Conservation (phyloP, 2,329 filamentous ascomycete genomes). For the Aspergillus awamori region DNA sequence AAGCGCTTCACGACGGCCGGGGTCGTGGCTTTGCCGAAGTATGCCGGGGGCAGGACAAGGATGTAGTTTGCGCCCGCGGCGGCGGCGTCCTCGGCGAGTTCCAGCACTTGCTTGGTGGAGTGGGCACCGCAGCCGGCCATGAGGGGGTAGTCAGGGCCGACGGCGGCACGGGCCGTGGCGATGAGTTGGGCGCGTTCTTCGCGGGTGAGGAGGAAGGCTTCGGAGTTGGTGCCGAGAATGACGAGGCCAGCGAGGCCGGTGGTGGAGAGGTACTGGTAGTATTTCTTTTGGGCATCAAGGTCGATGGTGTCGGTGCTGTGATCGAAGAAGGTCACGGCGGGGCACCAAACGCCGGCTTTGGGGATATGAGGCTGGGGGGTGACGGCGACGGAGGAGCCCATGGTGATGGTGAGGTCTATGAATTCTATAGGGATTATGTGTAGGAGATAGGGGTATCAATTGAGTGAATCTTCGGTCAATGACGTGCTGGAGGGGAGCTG, state of each 20-base stretch:
- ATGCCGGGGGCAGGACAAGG: slow-evolving; percentile 64
- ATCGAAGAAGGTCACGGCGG: slow-evolving; percentile 60
- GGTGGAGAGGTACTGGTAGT: slow-evolving; percentile 55
- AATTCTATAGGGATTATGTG: not conserved
- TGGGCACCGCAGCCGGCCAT: slow-evolving; percentile 68
- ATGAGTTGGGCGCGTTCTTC: slow-evolving; percentile 63
- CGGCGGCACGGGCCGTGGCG: slow-evolving; percentile 56
- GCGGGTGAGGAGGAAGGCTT: slow-evolving; percentile 61
- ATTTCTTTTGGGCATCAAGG: slow-evolving; percentile 52
- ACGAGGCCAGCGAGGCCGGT: slow-evolving; percentile 57
- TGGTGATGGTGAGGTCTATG: slow-evolving; percentile 1
- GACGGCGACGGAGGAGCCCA: slow-evolving; percentile 19
- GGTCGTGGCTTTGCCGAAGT: slow-evolving; percentile 66
- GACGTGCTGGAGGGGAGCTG: not conserved
- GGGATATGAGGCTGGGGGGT: slow-evolving; percentile 25
- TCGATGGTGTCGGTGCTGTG: slow-evolving; percentile 53
- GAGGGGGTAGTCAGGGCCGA: slow-evolving; percentile 58
- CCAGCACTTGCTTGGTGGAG: slow-evolving; percentile 65
- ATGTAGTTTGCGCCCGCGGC: slow-evolving; percentile 64
- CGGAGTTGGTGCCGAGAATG: slow-evolving; percentile 59
- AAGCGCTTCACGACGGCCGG: slow-evolving; percentile 61
- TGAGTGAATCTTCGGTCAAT: not conserved
- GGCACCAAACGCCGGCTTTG: slow-evolving; percentile 52
- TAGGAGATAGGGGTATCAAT: not conserved
- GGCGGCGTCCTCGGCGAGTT: slow-evolving; percentile 61